Base-by-base conservation (phyloP, 2,329 filamentous ascomycete genomes). In the Sporothrix pseudoabietina region DNA sequence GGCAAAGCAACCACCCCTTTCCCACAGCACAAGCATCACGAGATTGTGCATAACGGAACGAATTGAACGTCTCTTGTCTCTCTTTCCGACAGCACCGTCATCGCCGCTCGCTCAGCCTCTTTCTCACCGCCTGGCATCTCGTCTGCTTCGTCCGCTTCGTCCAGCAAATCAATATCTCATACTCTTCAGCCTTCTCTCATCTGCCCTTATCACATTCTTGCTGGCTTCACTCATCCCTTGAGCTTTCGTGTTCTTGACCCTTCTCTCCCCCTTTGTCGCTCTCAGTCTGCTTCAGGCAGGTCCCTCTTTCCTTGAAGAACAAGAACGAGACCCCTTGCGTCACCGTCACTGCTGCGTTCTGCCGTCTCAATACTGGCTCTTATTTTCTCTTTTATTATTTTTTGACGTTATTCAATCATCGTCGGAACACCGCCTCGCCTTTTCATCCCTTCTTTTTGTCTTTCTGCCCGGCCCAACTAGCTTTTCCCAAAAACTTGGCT, bases 381-480 rank as follows among this genome's bases (percentile, higher is more conserved):
- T 71, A 49, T 52, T 71, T 63, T 49, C n/a, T n/a, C 7, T 35
- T 6, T 32, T 57, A 12, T 7, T 12, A 19, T 54, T 16, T 16
- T 44, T 57, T 14, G 6, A 12, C 9, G 30, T 59, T n/a, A 16
- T 39, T 52, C 14, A 6, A 10, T 61, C 44, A 8, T 55, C 47
- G 30, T 26, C 30, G 22, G 22, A 55, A 12, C 52, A 55, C 52
- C 22, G 52, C 30, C 9, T 52, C 39, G 16, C 19, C 65, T 52
- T 66, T 47, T n/a, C 44, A 52, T 52, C 65, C 26, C 65, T 68
- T 68, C 9, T 14, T 14, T 19, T 35, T 30, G 26, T 44, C 49
- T 68, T 30, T 52, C 35, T 65, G 57, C 32, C 70, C 57, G 70
- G 44, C 30, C 69, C 19, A 44, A 70, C 68, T 70, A 49, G 69